Conservation (phyloP, 2,329 filamentous ascomycete species). For the Colletotrichum sp. region DNA sequence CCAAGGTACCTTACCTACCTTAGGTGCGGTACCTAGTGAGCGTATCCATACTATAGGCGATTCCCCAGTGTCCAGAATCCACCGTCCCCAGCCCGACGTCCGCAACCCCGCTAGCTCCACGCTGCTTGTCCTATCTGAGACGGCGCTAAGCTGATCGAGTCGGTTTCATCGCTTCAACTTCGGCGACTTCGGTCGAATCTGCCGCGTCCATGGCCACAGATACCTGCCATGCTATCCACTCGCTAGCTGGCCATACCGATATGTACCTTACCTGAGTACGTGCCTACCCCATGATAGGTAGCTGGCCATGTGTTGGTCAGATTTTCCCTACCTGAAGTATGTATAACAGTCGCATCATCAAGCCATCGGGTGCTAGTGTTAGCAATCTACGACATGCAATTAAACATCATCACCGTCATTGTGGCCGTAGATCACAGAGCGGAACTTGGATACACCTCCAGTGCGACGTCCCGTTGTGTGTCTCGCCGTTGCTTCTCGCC, state of each 20-base stretch:
- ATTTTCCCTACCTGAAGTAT: neutral
- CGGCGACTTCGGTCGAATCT: constrained; percentile 15
- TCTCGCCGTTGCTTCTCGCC: neutral
- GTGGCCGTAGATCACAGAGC: neutral
- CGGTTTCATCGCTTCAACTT: constrained; percentile 13
- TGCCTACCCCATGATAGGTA: neutral
- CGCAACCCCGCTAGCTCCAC: neutral
- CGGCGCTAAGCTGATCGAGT: neutral
- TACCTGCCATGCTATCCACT: neutral
- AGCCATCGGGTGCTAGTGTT: neutral
- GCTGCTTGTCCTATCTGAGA: neutral
- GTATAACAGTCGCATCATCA: neutral
- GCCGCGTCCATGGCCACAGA: neutral
- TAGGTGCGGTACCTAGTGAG: neutral
- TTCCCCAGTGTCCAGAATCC: neutral
- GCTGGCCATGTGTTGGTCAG: neutral
- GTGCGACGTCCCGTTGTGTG: neutral
- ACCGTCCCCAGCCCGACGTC: neutral
- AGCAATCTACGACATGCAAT: neutral
- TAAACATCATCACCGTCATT: neutral
- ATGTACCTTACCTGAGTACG: neutral
- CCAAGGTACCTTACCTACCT: neutral
- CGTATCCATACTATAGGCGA: neutral
- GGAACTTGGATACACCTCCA: neutral
- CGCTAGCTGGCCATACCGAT: neutral